Base-by-base conservation (phyloP, 805 yeast genomes). In the Candida silvicultrix region DNA sequence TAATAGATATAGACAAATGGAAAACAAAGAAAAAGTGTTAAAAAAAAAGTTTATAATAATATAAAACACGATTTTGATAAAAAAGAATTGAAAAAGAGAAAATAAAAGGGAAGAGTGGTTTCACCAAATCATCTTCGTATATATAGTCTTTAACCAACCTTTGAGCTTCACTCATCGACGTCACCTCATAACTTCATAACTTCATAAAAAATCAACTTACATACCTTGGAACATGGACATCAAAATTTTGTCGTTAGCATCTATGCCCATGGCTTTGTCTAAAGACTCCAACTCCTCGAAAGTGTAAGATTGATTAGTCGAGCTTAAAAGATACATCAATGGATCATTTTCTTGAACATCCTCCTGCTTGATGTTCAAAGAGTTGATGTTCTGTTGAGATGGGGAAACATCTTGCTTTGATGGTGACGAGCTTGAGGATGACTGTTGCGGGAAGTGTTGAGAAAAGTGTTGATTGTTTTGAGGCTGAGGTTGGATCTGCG, bases 181-280 rank as follows among this genome's bases (percentile, higher is more conserved):
- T 19, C 12, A n/a, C 23, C 19, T 19, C 32, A 41, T 19, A 20
- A 25, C 5, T 25, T 10, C 29, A 20, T 39, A 32, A 14, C 34
- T 5, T 21, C 28, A 41, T 46, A 40, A 46, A 23, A 18, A 42
- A 39, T 22, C 38, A 20, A 7, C 10, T 37, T 11, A 22, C 44
- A 50, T 51, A 32, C 45, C 54, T 49, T 51, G 51, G 40, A 58
- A 58, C 56, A 52, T 56, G 20, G 56, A 49, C 53, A 58, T 49
- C 42, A 58, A 38, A 45, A 54, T 43, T 37, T 53, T 49, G 43
- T 59, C 62, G 42, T 54, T 54, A 22, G 49, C 55, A 45, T 57
- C 60, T 29, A 56, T 49, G 1, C 63, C 62, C 61, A 58, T 55
- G 1, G 61, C 63, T 45, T 58, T 59, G 44, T 59, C 61, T 49